Base-by-base conservation (phyloP, 176 grass and related monocot species). In the Aegilops umbellulata region DNA sequence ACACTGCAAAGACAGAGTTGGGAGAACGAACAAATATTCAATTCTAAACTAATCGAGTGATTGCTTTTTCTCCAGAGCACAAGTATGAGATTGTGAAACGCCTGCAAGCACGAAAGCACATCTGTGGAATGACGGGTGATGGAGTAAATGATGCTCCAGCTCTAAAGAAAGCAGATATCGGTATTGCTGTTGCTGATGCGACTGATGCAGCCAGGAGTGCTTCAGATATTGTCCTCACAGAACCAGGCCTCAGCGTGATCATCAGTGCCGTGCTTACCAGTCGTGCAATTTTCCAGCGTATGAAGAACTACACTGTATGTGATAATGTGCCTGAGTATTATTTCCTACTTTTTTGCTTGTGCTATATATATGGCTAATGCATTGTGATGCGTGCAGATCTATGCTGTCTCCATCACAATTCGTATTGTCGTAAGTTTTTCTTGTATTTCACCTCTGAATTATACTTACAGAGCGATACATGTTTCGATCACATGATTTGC, bases 21-120 rank as follows among this genome's bases (percentile, higher is more conserved):
- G 44, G 44, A 46, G 30, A 12, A 23, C 66, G 3, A 46, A 46
- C 12, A 46, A 46, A 46, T 14, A 14, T 47, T 42, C 3, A 42
- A 11, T 46, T 46, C 0, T 0, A 51, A 0, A 51, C 17, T 75
- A 15, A 72, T 42, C 51, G 65, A 71, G 36, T 86, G 60, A 9
- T 61, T 69, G 42, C 3, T 24, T 49, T 76, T 42, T 78, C 71
- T 66, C 39, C 67, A 94, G 94, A 95, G 83, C 93, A 95, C 84
- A 95, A 95, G 67, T 95, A 95, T 74, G 93, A 95, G 86, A 95
- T 95, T 51, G 93, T 95, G 72, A 95, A 95, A 84, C 87, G 90
- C 25, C 47, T 95, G 75, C 93, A 95, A 95, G 88, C 87, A 77
- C 87, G 90, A 25, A 95, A 95, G 76, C 93, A 95, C 84, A 92